These are phyloP conservation scores for Hemileccinum hortonii DNA, from an alignment of 1,284 basidiomycete species.

Conservation along the genomic window DNA sequence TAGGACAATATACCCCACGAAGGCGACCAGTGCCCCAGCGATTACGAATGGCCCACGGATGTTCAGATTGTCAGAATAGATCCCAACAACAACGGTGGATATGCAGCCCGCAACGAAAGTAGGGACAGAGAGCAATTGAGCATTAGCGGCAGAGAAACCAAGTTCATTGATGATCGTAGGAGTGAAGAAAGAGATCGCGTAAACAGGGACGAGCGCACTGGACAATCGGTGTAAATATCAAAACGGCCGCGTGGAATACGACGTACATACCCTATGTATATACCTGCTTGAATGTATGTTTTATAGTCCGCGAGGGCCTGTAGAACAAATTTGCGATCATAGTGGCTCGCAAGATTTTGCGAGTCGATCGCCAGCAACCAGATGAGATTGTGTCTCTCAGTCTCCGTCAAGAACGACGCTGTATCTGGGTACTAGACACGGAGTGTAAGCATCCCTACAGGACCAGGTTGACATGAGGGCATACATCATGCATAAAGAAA, in stretches of 20 bases:
- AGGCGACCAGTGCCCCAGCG: constrained; percentile 35
- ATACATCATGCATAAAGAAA: constrained; percentile 46
- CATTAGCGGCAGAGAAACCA: constrained; percentile 53
- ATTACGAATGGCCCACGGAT: constrained; percentile 47
- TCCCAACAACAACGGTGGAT: constrained; percentile 41
- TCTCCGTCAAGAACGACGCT: constrained; percentile 42
- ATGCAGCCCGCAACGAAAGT: constrained; percentile 47
- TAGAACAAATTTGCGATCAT: constrained; percentile 36
- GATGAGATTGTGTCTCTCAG: constrained; percentile 36
- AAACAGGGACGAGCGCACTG: constrained; percentile 50
- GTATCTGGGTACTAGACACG: constrained; percentile 44
- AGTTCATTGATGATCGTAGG: constrained; percentile 56
- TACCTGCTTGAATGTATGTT: constrained; percentile 42
- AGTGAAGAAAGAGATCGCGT: constrained; percentile 57
- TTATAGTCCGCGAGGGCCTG: constrained; percentile 46
- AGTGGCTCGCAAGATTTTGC: constrained; percentile 35
- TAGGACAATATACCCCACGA: constrained; percentile 47
- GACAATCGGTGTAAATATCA: constrained; percentile 12
- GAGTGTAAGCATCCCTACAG: background rate
- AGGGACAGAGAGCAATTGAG: constrained; percentile 57
- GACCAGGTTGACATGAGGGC: constrained; percentile 3
- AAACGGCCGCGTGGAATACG: background rate
- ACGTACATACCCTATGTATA: constrained; percentile 42
- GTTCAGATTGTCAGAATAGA: constrained; percentile 43
- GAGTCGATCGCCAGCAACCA: constrained; percentile 41